Conservation (phyloP, 352 stramenopile species). For the Globisporangium alternatum region DNA sequence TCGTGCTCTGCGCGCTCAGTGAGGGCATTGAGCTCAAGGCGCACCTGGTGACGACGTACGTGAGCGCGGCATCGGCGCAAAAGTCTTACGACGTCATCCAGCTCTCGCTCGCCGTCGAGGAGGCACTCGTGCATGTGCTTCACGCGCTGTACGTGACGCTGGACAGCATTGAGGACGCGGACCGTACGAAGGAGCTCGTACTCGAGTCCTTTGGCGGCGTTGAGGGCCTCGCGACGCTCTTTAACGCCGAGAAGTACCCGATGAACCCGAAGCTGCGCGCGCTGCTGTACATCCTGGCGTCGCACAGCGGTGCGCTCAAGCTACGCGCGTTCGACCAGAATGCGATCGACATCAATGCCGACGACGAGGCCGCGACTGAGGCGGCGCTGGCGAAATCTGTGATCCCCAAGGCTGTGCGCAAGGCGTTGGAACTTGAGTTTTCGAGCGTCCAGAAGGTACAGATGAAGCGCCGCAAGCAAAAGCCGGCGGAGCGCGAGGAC, state of each 20-base stretch:
- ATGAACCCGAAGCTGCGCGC: constrained; percentile 47
- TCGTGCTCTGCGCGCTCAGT: constrained; percentile 46
- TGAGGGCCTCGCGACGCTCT: constrained; percentile 53
- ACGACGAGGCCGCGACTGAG: constrained; percentile 75
- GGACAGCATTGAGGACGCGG: constrained; percentile 36
- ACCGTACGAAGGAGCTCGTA: constrained; percentile 46
- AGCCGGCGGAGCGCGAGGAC: constrained; percentile 50
- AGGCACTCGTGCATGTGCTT: constrained; percentile 36
- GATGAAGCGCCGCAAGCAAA: constrained; percentile 50
- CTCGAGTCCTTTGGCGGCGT: constrained; percentile 62
- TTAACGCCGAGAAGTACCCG: constrained; percentile 52
- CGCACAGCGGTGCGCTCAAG: constrained; percentile 44
- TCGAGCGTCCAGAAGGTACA: constrained; percentile 27
- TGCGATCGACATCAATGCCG: constrained; percentile 72
- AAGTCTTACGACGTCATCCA: constrained; percentile 55
- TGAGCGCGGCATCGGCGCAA: constrained; percentile 31
- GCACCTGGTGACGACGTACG: constrained; percentile 52
- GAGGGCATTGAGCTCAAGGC: constrained; percentile 55
- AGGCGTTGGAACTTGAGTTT: constrained; percentile 55
- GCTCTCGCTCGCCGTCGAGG: constrained; percentile 47
- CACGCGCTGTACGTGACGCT: constrained; percentile 41
- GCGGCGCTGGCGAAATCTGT: constrained; percentile 55
- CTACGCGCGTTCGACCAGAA: constrained; percentile 34
- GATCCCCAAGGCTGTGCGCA: constrained; percentile 63
- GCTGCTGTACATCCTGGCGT: constrained; percentile 60